phyloP scores from a whole-genome alignment of 148 eudicot species.

The Silene latifolia region DNA sequence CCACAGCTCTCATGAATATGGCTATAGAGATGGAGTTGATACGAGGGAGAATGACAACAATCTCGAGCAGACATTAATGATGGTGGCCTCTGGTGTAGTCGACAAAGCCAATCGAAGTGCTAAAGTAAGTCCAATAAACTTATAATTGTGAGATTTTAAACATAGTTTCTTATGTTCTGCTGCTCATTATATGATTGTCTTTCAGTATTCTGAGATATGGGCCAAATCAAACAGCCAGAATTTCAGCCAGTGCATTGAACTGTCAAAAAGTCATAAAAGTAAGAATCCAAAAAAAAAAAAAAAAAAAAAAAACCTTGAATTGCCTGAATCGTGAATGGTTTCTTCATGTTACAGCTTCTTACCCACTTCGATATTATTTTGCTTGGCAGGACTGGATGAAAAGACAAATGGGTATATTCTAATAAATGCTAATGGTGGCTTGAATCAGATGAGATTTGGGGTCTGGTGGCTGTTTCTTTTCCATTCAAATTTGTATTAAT shows the following conservation, averaged over 20 bases:
- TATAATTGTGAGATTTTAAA: neutral
- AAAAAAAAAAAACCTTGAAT: neutral
- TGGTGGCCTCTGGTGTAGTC: conserved; percentile 60
- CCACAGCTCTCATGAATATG: conserved; percentile 37
- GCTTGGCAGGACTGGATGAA: conserved; percentile 53
- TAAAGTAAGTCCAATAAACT: conserved; percentile 46
- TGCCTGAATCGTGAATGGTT: neutral
- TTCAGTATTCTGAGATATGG: conserved; percentile 78
- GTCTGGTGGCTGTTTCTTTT: conserved; percentile 56
- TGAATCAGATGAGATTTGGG: conserved; percentile 99
- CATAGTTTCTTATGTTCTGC: conserved; percentile 10
- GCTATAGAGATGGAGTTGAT: conserved; percentile 35
- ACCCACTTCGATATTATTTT: conserved; percentile 11
- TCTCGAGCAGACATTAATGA: conserved; percentile 46
- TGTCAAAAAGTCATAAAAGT: conserved; percentile 76
- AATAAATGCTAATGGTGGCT: conserved; percentile 95
- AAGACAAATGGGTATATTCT: conserved; percentile 84
- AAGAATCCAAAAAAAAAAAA: conserved; percentile 21
- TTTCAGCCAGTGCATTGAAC: conserved; percentile 74
- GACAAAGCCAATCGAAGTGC: conserved; percentile 32
- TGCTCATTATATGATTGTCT: conserved; percentile 24
- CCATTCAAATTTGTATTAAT: neutral
- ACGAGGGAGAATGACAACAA: conserved; percentile 29
- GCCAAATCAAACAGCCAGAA: conserved; percentile 70
- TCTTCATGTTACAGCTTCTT: conserved; percentile 14